phyloP scores from a whole-genome alignment of 257 asterid species.

The Linaria vulgaris region DNA sequence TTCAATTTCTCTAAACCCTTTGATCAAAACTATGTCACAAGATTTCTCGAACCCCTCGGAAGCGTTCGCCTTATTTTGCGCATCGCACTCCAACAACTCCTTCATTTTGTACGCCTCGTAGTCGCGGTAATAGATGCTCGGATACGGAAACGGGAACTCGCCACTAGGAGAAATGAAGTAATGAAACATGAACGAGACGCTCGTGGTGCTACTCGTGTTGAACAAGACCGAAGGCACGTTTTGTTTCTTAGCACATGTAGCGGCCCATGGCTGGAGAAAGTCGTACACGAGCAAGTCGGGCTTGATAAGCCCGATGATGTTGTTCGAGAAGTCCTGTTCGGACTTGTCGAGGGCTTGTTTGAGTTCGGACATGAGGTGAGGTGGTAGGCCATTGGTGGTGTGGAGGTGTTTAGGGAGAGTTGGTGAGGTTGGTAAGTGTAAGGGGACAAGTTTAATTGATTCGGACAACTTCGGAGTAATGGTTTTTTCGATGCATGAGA shows the following conservation, averaged over 20 bases:
- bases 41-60: slow-evolving; percentile 24
- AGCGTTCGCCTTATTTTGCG: slow-evolving; percentile 1
- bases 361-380: slow-evolving; percentile 39
- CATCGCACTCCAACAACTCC: background rate
- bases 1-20: slow-evolving; percentile 31
- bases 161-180: slow-evolving; percentile 20
- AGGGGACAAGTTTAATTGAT: slow-evolving; percentile 32
- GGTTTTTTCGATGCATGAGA: slow-evolving; percentile 30
- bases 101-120: slow-evolving; percentile 29
- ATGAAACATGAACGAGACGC: slow-evolving; percentile 39
- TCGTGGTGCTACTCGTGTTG: slow-evolving; percentile 38
- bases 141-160: slow-evolving; percentile 29
- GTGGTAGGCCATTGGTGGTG: slow-evolving; percentile 55
- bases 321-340: slow-evolving; percentile 10
- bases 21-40: slow-evolving; percentile 25
- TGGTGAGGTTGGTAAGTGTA: slow-evolving; percentile 20
- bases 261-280: slow-evolving; percentile 50
- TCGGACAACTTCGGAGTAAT: slow-evolving; percentile 11
- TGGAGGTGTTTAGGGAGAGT: slow-evolving; percentile 35
- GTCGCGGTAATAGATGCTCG: slow-evolving; percentile 29
- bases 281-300: slow-evolving; percentile 42
- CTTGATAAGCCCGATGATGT: slow-evolving; percentile 17
- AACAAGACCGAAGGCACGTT: slow-evolving; percentile 40
- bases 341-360: slow-evolving; percentile 33
- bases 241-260: slow-evolving; percentile 16